These are phyloP conservation scores for Dictyostelium gargantuum DNA, from an alignment of 208 protist genomes.

Conservation along the genomic window DNA sequence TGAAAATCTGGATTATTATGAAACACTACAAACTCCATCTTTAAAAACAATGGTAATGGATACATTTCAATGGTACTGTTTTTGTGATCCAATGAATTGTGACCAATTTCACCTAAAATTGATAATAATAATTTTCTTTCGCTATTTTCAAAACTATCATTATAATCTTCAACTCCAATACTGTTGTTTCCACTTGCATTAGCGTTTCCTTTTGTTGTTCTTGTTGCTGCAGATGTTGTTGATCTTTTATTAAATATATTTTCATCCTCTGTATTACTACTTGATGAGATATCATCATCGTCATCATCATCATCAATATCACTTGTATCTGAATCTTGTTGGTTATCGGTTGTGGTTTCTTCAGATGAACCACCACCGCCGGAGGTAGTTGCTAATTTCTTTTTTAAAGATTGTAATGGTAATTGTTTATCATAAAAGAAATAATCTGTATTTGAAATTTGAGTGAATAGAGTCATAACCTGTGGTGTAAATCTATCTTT, in stretches of 20 bases:
- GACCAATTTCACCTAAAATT: background rate
- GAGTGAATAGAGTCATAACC: background rate
- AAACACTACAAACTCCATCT: conserved; percentile 14
- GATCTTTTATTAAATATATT: too few species aligned
- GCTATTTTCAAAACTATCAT: background rate
- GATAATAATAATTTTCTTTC: background rate
- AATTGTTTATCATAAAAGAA: conserved; percentile 16
- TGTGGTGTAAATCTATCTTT: conserved; percentile 4
- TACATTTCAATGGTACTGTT: background rate
- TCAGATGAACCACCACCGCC: background rate
- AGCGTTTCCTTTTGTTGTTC: too few species aligned
- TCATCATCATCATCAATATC: background rate
- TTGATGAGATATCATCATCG: background rate
- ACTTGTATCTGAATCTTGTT: background rate
- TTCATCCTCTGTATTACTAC: background rate
- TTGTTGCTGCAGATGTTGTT: too few species aligned
- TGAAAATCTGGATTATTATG: conserved; percentile 28
- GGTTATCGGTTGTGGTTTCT: background rate
- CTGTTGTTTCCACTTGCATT: too few species aligned
- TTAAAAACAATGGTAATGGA: conserved; percentile 23
- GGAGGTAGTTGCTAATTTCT: too few species aligned
- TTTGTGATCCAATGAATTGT: background rate
- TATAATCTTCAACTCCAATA: background rate
- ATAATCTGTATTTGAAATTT: background rate
- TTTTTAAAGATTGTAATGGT: background rate